Base-by-base conservation (phyloP, 345 rosid species). In the Eucalyptus tenuipes region DNA sequence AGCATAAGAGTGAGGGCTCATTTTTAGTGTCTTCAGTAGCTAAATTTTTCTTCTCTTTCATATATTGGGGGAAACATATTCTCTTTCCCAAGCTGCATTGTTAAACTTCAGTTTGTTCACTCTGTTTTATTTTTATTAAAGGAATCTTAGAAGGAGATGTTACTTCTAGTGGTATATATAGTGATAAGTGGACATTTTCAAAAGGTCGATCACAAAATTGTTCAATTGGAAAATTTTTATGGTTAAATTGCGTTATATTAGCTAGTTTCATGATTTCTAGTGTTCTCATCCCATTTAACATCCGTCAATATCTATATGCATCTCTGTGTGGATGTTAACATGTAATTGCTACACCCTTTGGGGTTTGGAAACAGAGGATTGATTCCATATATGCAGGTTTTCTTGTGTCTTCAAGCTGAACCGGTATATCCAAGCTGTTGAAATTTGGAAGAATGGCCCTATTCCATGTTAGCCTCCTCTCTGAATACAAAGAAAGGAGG, bases 401-500 rank as follows among this genome's bases (percentile, higher is more conserved):
- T 68, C 13, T 33, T 33, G 42, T 33, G 44, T 37, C 13, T 33
- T 68, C 40, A 20, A 68, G 80, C 80, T 33, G 44, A 3, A 17
- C 81, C 1, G 7, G 22, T 37, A 96, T 96, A 98, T 90, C 92
- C 37, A 96, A 93, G 91, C 90, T 96, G 53, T 27, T 96, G 59
- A 95, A 98, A 88, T 95, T 96, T 90, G 99, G 99, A 88, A 95
- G 96, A 88, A 94, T 91, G 88, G 97, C 97, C 31, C 47, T 95
- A 91, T 97, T 97, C 91, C 96, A 95, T 87, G 95, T 90, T 27
- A 95, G 97, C 91, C 96, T 98, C 61, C 96, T 98, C 88, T 97
- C 99, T 48, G 99, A 99, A 14, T 97, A 97, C 87, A 98, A 96
- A 91, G 97, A 97, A 90, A 91, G 96, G 53, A 91, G 93, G 91